These are phyloP conservation scores for Lachnellula suecica DNA, from an alignment of 2,329 filamentous ascomycete species.

Conservation along the genomic window DNA sequence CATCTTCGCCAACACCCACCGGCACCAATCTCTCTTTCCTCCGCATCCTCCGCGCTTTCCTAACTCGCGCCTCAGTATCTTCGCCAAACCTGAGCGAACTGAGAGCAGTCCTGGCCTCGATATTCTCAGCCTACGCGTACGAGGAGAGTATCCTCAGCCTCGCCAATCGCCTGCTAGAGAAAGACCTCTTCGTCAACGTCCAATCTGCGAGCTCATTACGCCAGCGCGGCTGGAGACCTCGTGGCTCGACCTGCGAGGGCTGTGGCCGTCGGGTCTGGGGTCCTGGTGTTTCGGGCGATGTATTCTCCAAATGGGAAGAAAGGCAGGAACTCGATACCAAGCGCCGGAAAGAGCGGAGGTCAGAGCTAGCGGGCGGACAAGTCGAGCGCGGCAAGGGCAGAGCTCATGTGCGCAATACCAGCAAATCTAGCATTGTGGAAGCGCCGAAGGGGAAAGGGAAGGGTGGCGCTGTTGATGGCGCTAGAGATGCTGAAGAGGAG, in stretches of 20 bases:
- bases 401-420: conserved; percentile 35
- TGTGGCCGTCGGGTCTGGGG: conserved; percentile 87
- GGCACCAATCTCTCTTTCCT: conserved; percentile 73
- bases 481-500: conserved; percentile 40
- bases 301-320: conserved; percentile 82
- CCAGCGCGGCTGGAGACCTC: conserved; percentile 84
- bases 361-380: conserved; percentile 32
- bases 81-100: conserved; percentile 88
- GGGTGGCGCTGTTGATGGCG: conserved; percentile 5
- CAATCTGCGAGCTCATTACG: conserved; percentile 71
- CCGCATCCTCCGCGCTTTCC: conserved; percentile 83
- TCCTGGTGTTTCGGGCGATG: conserved; percentile 71
- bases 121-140: conserved; percentile 94
- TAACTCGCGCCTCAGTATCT: conserved; percentile 75
- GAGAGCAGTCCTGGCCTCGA: conserved; percentile 78
- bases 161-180: conserved; percentile 82
- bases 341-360: conserved; percentile 35
- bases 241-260: conserved; percentile 82
- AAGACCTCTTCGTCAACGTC: conserved; percentile 85
- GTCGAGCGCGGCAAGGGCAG: conserved; percentile 38
- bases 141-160: conserved; percentile 86
- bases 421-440: conserved; percentile 22
- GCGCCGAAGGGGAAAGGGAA: conserved; percentile 23
- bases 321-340: conserved; percentile 49
- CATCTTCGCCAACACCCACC: conserved; percentile 46